Base-by-base conservation (phyloP, 495 filamentous ascomycete genomes). In the Paragyromitra xinjiangensis region DNA sequence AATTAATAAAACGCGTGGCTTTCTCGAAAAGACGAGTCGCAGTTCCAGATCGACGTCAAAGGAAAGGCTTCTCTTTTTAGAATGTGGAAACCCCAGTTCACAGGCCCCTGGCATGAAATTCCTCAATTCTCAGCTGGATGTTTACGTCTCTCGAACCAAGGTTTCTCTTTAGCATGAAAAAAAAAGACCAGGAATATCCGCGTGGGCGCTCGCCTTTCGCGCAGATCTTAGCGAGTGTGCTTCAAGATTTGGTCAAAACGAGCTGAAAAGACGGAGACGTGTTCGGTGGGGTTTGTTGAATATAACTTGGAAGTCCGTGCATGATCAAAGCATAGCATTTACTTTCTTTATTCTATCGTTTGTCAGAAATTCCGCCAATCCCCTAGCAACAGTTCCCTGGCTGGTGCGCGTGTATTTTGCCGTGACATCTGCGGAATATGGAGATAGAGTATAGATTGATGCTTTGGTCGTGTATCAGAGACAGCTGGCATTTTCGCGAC, bases 71-170 rank as follows among this genome's bases (percentile, higher is more conserved):
- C 67, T 55, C 58, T 48, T 65, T 72, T 64, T 76, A 72, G 71
- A 58, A 76, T 72, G 73, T 64, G 67, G 58, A 24, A 66, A 65
- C 65, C 73, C 69, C 40, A 48, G 58, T 78, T 64, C 45, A 64
- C 19, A 64, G 37, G 72, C 71, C 67, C 71, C 65, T 77, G 67
- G 77, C 62, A 71, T 55, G 40, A 37, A 64, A 58, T 16, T 76
- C 56, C 40, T 56, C 24, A 19, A 78, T 66, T 72, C 77, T 79
- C 77, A 79, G 77, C 77, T 79, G 74, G 77, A 72, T 79, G 66
- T 79, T 79, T 72, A 70, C 67, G 48, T 50, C 12, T 70, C 50
- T 40, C 71, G 22, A 68, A 40, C 53, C 76, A 65, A 73, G 67
- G 66, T 66, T 72, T 55, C 40, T 62, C 53, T 66, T 65, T 79